Percentiles rank a stretch among this genome's conserved stretches.
phyloP scores from a whole-genome alignment of 495 filamentous ascomycete species.

The Penicillium antarcticum region DNA sequence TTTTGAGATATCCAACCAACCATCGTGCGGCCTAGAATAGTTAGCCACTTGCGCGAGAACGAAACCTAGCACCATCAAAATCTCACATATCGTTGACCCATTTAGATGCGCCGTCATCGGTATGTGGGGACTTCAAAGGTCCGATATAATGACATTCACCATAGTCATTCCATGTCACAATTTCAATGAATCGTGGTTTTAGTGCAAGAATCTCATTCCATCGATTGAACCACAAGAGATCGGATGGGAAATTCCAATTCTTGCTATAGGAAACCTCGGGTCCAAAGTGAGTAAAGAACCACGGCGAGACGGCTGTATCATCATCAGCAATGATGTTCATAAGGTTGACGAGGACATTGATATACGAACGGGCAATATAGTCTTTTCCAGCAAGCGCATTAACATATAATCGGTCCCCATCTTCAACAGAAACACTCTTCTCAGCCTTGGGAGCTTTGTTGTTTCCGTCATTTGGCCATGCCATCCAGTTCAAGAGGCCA shows the following conservation, averaged over 20 bases:
- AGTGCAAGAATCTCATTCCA: conserved; percentile 52
- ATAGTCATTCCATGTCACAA: conserved; percentile 65
- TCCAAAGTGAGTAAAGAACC: conserved; percentile 43
- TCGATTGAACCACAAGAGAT: conserved; percentile 40
- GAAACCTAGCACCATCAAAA: neutral
- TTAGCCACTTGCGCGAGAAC: neutral
- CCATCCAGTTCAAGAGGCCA: conserved; percentile 58
- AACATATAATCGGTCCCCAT: conserved; percentile 47
- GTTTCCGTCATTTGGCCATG: conserved; percentile 53
- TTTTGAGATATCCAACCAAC: conserved; percentile 38
- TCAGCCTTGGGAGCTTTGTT: conserved; percentile 51
- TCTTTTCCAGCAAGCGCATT: conserved; percentile 47
- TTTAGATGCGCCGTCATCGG: conserved; percentile 55
- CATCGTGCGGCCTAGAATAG: conserved; percentile 31
- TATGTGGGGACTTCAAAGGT: conserved; percentile 44
- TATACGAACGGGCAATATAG: conserved; percentile 48
- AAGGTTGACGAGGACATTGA: neutral
- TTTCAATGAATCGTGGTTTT: conserved; percentile 51
- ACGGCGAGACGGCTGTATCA: conserved; percentile 28
- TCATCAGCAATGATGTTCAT: neutral
- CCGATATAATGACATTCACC: conserved; percentile 56
- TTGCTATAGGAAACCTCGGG: conserved; percentile 35
- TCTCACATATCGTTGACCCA: conserved; percentile 54
- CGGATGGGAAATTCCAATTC: conserved; percentile 54
- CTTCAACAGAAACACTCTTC: conserved; percentile 41